A percentile compares a stretch with the other conserved stretches of the same genome.
Conservation (phyloP, 2,329 filamentous ascomycete species). For the Pestalotiopsis sp. region DNA sequence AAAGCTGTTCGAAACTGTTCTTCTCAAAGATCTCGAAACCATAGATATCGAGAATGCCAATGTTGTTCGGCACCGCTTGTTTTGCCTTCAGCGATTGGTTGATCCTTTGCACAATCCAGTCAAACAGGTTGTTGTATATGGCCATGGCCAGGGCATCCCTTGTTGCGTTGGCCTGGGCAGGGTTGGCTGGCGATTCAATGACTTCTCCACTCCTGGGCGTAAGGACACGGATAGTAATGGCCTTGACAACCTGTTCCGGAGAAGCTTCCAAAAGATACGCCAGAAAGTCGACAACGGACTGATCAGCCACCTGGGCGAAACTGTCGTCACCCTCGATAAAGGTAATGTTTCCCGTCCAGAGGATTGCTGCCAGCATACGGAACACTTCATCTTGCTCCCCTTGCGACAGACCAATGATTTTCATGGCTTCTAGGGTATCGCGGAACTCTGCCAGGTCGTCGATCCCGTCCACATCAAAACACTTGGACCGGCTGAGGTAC, state of each 20-base stretch:
- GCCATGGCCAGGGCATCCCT: conserved; percentile 90
- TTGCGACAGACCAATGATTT: conserved; percentile 85
- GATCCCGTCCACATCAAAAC: conserved; percentile 90
- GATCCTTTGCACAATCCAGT: conserved; percentile 95
- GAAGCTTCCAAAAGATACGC: conserved; percentile 93
- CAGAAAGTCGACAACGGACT: conserved; percentile 91
- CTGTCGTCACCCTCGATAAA: conserved; percentile 89
- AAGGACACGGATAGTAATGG: conserved; percentile 86
- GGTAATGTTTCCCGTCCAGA: conserved; percentile 94
- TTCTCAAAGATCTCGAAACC: conserved; percentile 99
- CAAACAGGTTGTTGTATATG: conserved; percentile 97
- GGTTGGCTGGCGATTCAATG: conserved; percentile 80
- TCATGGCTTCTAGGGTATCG: conserved; percentile 94
- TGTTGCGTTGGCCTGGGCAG: conserved; percentile 81
- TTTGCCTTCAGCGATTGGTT: conserved; percentile 85
- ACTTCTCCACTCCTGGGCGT: conserved; percentile 67
- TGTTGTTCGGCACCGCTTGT: conserved; percentile 76
- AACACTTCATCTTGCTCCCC: conserved; percentile 95
- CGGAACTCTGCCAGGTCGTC: conserved; percentile 87
- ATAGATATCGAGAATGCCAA: conserved; percentile 98
- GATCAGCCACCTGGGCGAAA: conserved; percentile 84
- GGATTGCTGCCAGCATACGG: conserved; percentile 85
- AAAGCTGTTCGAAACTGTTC: conserved; percentile 98
- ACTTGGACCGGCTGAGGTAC: conserved; percentile 94
- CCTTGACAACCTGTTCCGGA: conserved; percentile 77